A percentile compares a stretch with the other conserved stretches of the same genome.
phyloP scores from a whole-genome alignment of 345 rosid species.

The Noccaea caerulescens region DNA sequence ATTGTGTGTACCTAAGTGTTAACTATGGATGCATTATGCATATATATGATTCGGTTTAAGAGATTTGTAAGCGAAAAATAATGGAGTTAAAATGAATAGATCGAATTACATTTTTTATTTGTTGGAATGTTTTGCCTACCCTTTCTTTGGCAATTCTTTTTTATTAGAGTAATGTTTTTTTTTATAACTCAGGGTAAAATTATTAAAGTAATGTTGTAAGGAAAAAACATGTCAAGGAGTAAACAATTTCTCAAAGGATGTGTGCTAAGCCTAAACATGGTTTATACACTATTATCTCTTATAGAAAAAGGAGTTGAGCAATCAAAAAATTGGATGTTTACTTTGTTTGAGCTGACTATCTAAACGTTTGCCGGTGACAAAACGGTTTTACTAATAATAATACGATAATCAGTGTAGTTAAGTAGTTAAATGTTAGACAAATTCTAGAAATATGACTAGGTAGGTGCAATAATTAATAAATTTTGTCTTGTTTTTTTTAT shows the following conservation, averaged over 20 bases:
- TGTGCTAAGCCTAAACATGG: conserved; percentile 19
- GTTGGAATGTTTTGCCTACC: not conserved
- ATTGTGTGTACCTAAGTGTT: too few relatives aligned
- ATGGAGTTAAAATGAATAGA: not conserved
- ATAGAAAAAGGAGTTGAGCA: conserved; percentile 3
- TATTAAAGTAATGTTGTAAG: not conserved
- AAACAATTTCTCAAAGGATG: not conserved
- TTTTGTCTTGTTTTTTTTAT: not conserved
- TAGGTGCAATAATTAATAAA: not conserved
- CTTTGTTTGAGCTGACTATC: not conserved
- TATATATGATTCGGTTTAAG: too few relatives aligned
- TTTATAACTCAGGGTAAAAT: too few relatives aligned
- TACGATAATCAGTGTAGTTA: not conserved
- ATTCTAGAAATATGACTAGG: conserved; percentile 6
- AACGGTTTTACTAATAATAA: not conserved
- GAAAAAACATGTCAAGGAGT: not conserved
- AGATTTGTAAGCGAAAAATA: too few relatives aligned
- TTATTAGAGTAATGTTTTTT: not conserved
- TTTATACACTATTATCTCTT: not conserved
- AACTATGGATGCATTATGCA: too few relatives aligned
- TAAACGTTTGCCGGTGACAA: not conserved
- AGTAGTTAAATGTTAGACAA: not conserved
- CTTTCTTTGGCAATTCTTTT: not conserved
- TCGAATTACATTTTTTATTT: not conserved
- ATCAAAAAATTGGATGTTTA: not conserved